These are phyloP conservation scores for Clavaria fumosa DNA, from an alignment of 768 basidiomycete species.

Conservation along the genomic window DNA sequence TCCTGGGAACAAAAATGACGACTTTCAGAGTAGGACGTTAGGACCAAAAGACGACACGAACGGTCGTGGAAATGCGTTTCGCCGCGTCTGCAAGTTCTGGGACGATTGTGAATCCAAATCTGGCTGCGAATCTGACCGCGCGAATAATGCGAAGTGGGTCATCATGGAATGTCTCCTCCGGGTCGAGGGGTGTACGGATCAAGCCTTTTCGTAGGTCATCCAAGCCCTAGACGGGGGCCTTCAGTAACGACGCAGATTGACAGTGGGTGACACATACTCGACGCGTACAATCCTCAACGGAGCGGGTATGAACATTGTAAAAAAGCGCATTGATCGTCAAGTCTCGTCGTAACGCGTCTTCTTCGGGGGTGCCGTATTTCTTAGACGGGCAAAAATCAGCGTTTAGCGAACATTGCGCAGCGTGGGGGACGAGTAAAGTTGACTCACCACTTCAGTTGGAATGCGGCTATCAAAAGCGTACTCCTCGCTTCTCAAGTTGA, in stretches of 20 bases:
- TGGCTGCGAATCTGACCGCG: constrained; percentile 80
- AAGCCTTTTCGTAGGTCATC: constrained; percentile 65
- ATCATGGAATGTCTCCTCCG: constrained; percentile 78
- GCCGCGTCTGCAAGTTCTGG: constrained; percentile 49
- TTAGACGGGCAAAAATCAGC: constrained; percentile 18
- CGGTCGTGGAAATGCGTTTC: constrained; percentile 39
- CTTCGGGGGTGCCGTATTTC: constrained; percentile 81
- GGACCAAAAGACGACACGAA: constrained; percentile 30
- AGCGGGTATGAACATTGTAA: constrained; percentile 80
- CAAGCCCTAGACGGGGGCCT: constrained; percentile 41
- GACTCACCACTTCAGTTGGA: constrained; percentile 66
- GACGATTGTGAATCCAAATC: constrained; percentile 73
- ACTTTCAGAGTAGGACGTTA: constrained; percentile 14
- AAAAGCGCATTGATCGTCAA: constrained; percentile 93
- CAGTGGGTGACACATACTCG: neutral
- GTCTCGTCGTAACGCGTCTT: constrained; percentile 86
- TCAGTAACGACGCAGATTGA: neutral
- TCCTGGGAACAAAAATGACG: constrained; percentile 24
- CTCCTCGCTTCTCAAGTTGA: constrained; percentile 85
- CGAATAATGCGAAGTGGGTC: constrained; percentile 90
- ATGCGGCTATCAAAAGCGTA: constrained; percentile 83
- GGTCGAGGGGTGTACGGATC: constrained; percentile 80
- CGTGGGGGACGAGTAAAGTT: too few species aligned
- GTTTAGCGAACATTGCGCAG: neutral
- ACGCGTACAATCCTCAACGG: constrained; percentile 72